phyloP scores from a whole-genome alignment of 306 rosid genomes.

The Vicia faba region DNA sequence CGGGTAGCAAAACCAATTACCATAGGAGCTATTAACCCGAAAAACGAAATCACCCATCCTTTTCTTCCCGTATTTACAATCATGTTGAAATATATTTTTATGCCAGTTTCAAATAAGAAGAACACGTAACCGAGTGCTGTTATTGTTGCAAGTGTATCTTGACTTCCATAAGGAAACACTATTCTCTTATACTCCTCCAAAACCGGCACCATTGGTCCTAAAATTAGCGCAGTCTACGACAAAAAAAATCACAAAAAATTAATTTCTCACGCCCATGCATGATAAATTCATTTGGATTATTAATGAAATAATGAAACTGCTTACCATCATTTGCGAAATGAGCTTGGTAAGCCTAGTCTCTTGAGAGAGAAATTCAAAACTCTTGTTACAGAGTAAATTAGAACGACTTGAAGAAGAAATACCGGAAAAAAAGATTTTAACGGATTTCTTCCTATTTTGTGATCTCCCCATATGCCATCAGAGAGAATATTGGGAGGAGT shows the following conservation, averaged over 20 bases:
- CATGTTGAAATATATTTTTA: slow-evolving; percentile 52
- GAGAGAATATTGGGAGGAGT: slow-evolving; percentile 37
- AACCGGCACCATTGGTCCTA: slow-evolving; percentile 41
- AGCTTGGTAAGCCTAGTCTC: slow-evolving; percentile 51
- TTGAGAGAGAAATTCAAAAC: slow-evolving; percentile 39
- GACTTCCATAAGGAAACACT: slow-evolving; percentile 46
- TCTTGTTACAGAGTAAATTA: slow-evolving; percentile 41
- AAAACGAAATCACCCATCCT: slow-evolving; percentile 31
- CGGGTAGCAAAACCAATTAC: neutral
- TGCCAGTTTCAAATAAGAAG: slow-evolving; percentile 45
- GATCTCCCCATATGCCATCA: slow-evolving; percentile 40
- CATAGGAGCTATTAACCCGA: slow-evolving; percentile 19
- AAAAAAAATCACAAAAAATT: neutral
- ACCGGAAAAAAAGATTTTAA: slow-evolving; percentile 32
- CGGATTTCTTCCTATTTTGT: neutral
- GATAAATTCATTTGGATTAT: neutral
- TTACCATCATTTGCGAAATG: slow-evolving; percentile 56
- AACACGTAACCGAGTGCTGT: slow-evolving; percentile 45
- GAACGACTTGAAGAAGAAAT: slow-evolving; percentile 44
- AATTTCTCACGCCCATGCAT: neutral
- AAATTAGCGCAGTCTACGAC: slow-evolving; percentile 45
- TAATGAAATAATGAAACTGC: no score
- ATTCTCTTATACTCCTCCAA: neutral
- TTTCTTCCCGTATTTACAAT: slow-evolving; percentile 42
- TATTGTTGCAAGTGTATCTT: slow-evolving; percentile 43